Base-by-base conservation (phyloP, 2,329 filamentous ascomycete species). In the Phoma herbarum region DNA sequence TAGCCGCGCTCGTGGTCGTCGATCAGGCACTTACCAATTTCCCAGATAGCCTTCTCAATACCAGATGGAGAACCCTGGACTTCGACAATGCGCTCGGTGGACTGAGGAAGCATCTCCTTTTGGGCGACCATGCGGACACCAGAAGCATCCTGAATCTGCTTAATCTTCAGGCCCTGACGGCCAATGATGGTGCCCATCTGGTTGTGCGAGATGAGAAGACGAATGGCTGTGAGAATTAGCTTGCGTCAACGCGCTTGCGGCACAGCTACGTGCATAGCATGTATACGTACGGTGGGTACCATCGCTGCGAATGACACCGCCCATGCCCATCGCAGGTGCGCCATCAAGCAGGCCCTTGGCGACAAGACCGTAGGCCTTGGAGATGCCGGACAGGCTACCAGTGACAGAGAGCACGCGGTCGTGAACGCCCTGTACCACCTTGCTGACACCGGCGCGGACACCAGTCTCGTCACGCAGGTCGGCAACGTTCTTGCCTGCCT, bases 121-220 rank as follows among this genome's bases (percentile, higher is more conserved):
- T 99, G 95, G 39, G 95, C 95, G 47, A 99, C 93, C 95, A 99
- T 99, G 75, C 95, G 93, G 59, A 98, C 95, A 65, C 93, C 93
- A 5, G 95, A 98, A 28, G 88, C 89, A 78, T 99, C 95, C 78
- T 99, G 95, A 69, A 99, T 99, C 78, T 97, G 92, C 86, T 99
- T 99, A 85, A 99, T 99, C 85, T 98, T 99, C 68, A 97, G 85
- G 59, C 95, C 95, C 78, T 96, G 91, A 66, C 93, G 89, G 72
- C 95, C 95, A 75, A 99, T 99, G 81, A 99, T 97, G 72, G 95
- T 99, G 63, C 95, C 95, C 95, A 99, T 99, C 81, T 99, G 95
- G 79, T 98, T 98, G 83, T 99, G 94, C 31, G 95, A 99, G 79
- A 99, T 98, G 77, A 99, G 89, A 29, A 99, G 89, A 76, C 97